Evolutionary conservation across 2,329 filamentous ascomycete species (phyloP), one percentile per base, ranked within the genome.

Genomic region (Septoria linicola): DNA sequence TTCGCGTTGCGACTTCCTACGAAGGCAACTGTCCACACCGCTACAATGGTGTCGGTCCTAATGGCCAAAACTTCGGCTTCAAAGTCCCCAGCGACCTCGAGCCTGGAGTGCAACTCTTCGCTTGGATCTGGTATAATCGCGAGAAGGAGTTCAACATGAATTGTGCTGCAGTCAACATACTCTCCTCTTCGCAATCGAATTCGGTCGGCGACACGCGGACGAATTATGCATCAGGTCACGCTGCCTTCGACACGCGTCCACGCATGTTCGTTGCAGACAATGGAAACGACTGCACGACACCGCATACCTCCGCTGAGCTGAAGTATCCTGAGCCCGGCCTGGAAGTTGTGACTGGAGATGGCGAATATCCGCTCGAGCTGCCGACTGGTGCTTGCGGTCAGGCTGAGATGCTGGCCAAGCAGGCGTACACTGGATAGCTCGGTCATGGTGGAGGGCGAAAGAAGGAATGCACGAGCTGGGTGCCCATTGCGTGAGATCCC

Each of bases 41-140:
- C 32, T 52, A 68, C 14, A 63, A 68, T 20, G 70, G 70, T 10
- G 50, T 53, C 31, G 70, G 67, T 6, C 69, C 72, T 2, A 63
- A 64, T 11, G 67, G 67, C 4, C 75, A 77, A 55, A 66, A 66
- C 8, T 77, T 77, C 59, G 66, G 71, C 32, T 74, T 77, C 61
- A 69, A 62, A 4, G 69, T 77, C 3, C 75, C 75, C 0, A 63
- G 57, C 11, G 73, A 76, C 44, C 63, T 76, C 49, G 69, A 70
- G 2, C 51, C 63, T 4, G 74, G 73, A 7, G 59, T 70, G 5
- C 70, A 68, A 10, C 57, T 77, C 13, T 76, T 77, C 52, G 70
- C 68, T 1, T 76, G 73, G 75, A 70, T 71, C 1, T 77, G 74
- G 75, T 62, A 75, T 39, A 77, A 77, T 46, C 70, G 75, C 20